Evolutionary conservation across 768 basidiomycete species (phyloP), one percentile per base, ranked within the genome.

Genomic region (Mycena filopes): DNA sequence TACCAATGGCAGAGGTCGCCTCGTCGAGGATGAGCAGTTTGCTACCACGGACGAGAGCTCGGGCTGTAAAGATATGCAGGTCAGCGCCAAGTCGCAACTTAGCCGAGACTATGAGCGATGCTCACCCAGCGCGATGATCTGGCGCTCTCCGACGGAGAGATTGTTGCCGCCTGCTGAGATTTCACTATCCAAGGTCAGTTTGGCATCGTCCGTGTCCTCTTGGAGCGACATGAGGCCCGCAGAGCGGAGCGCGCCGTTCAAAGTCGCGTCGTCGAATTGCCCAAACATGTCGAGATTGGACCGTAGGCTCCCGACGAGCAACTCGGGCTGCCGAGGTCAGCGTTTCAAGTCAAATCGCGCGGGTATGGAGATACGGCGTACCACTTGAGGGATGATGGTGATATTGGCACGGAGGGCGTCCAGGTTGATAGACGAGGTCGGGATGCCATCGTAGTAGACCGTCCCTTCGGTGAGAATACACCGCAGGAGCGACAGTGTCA

Each of bases 401-500:
- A 87, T 77, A 53, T 77, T 76, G 0, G 76, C 74, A 20, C 85
- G 74, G 16, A 87, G 72, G n/a, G 76, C 78, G 46, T 85, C 77
- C 13, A 86, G 73, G 61, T 84, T 84, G 69, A 85, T 73, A 1
- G 71, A 69, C 43, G 75, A 71, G 0, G 80, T 82, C 28, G 74
- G 76, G 33, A 81, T 60, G 9, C 82, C 83, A 58, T 86, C 85
- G 51, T 81, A 84, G 53, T 71, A 71, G 18, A 86, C 81, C 42
- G 51, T 56, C 6, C 67, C 67, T 4, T 63, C 61, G 3, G 67
- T 68, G 29, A 79, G 77, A 41, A 85, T 81, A 69, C 82, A 74
- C 1, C 82, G 72, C 8, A 85, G 72, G 18, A 85, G 71, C 0
- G 83, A 77, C 25, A 84, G 66, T 2, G 83, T 66, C 23, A 72